Conservation (phyloP, 148 eudicot genomes). For the Amaranthus hypochondriacus region DNA sequence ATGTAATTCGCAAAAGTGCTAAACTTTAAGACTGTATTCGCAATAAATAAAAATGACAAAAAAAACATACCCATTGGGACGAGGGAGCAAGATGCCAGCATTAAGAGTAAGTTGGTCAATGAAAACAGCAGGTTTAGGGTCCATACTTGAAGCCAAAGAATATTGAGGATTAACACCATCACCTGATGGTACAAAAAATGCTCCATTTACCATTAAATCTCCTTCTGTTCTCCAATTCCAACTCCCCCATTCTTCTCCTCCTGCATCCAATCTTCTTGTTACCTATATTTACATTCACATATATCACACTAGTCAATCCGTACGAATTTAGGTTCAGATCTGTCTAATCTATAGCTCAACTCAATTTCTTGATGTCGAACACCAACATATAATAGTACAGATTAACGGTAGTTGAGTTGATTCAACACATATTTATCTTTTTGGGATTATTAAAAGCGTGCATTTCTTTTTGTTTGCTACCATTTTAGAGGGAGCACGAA, state of each 20-base stretch:
- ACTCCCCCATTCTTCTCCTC: conserved; percentile 44
- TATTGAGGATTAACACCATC: conserved; percentile 44
- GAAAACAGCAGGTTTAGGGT: conserved; percentile 55
- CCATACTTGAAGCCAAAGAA: conserved; percentile 57
- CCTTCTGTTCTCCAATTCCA: conserved; percentile 97
- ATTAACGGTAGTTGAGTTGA: too few species aligned
- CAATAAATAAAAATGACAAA: not conserved
- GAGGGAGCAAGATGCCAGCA: conserved; percentile 56
- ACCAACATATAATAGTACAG: too few species aligned
- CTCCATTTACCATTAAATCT: conserved; percentile 75
- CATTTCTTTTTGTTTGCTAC: too few species aligned
- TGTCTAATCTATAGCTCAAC: too few species aligned
- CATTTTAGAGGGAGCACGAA: too few species aligned
- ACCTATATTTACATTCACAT: conserved; percentile 35
- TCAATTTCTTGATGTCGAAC: too few species aligned
- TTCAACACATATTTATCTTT: not conserved
- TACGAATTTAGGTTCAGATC: too few species aligned
- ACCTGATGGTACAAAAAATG: conserved; percentile 87
- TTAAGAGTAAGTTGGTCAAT: conserved; percentile 69
- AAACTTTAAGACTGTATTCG: not conserved
- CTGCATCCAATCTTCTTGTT: conserved; percentile 57
- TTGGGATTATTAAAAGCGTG: not conserved
- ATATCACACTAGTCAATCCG: too few species aligned
- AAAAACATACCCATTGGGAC: conserved; percentile 36
- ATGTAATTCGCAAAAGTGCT: too few species aligned